Evolutionary conservation across 2,329 filamentous ascomycete species (phyloP), one percentile per base, ranked within the genome.

Genomic region (Clonostachys byssicola): DNA sequence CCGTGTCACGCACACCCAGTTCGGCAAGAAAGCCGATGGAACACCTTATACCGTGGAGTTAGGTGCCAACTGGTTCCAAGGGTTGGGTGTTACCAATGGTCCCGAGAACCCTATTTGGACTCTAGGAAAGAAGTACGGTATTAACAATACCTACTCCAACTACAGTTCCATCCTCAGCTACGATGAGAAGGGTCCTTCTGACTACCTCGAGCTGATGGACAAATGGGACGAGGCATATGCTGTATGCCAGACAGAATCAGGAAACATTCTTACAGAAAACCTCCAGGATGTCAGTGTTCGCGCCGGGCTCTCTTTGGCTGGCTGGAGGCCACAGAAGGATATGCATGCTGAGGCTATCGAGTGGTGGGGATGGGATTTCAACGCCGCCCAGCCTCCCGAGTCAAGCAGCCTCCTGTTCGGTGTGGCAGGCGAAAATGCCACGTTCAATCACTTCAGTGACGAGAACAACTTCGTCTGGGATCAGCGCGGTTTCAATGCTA

Each of bases 1-100:
- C 2, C 75, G 84, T 6, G 73, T 83, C 38, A 64, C 65, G n/a
- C 75, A 85, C 50, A 73, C 73, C 0, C 65, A 69, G 0, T 86
- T 86, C 54, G 82, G 83, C 5, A 63, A 68, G 14, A 59, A 64
- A 5, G 35, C 62, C 0, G 66, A 77, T 35, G 80, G 80, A 1
- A 66, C 73, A 1, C 74, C 78, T 0, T 83, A 81, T 49, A 72
- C 68, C 0, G 69, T 88, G 10, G 85, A 88, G 59, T 64, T 85
- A 1, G 85, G 85, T 3, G 84, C 85, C 7, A 88, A 88, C 51
- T 88, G 85, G 85, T 60, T 73, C 0, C 59, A 65, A 6, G 55
- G 50, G 1, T 46, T 52, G 8, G 48, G 47, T n/a, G 51, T 52
- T 35, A 12, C 44, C 4, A 49, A 60, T 0, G 59, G 59, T 5